A percentile compares a stretch with the other conserved stretches of the same genome.
Conservation (phyloP, 2,329 filamentous ascomycete species). For the Xylaria sp. region DNA sequence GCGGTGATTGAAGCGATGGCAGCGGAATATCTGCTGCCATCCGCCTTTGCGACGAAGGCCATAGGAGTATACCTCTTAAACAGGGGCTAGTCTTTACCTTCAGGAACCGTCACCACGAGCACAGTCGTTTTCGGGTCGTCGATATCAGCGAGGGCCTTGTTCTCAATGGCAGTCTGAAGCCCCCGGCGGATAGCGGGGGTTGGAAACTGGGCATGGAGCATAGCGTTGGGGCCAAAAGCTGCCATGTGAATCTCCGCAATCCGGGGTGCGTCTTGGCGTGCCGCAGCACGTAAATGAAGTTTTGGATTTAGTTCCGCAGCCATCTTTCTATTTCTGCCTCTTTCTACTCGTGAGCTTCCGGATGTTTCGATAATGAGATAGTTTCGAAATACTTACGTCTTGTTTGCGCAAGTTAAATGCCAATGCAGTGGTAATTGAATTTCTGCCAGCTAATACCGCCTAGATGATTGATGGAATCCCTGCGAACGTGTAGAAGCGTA, state of each 20-base stretch:
- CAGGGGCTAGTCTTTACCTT: neutral
- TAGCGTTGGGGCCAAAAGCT: neutral
- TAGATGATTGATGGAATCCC: too few relatives aligned
- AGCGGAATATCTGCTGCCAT: neutral
- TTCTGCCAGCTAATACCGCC: too few relatives aligned
- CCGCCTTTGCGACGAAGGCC: too few relatives aligned
- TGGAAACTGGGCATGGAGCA: slow-evolving; percentile 2
- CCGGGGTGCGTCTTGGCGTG: neutral
- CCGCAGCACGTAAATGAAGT: neutral
- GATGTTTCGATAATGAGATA: too few relatives aligned
- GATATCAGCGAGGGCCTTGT: neutral
- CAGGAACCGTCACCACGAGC: neutral
- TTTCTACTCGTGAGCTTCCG: too few relatives aligned
- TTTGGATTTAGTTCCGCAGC: neutral
- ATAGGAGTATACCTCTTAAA: neutral
- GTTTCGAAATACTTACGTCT: too few relatives aligned
- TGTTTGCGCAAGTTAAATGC: too few relatives aligned
- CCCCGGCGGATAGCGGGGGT: neutral
- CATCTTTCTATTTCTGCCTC: neutral
- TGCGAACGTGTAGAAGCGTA: too few relatives aligned
- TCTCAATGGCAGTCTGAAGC: neutral
- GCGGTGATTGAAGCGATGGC: too few relatives aligned
- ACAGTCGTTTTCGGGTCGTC: slow-evolving; percentile 1
- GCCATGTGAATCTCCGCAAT: slow-evolving; percentile 6
- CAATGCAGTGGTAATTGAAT: too few relatives aligned